A percentile compares a stretch with the other conserved stretches of the same genome.
These are phyloP conservation scores for Aspergillus sp. DNA, from an alignment of 2,329 filamentous ascomycete species.

Conservation along the genomic window DNA sequence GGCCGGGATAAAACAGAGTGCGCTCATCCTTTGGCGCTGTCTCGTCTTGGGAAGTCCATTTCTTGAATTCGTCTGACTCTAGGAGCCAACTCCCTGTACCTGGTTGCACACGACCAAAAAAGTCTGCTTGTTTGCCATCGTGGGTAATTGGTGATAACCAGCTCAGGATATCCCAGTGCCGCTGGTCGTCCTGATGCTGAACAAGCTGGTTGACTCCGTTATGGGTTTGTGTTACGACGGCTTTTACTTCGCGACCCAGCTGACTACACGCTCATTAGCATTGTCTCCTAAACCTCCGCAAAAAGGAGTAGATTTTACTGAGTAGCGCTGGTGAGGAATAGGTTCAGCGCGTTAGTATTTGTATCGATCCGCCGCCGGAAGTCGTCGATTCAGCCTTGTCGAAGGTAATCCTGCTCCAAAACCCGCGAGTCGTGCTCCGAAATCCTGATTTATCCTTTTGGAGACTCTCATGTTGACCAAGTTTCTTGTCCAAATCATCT, in stretches of 20 bases:
- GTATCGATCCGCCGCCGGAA: constrained; percentile 17
- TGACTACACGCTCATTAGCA: neutral
- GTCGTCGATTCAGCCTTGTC: constrained; percentile 12
- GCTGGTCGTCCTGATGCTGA: neutral
- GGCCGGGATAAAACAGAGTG: constrained; percentile 18
- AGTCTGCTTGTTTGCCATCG: neutral
- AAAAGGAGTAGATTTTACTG: neutral
- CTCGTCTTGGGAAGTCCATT: constrained; percentile 11
- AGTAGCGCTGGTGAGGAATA: neutral
- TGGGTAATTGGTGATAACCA: neutral
- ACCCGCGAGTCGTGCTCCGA: constrained; percentile 4
- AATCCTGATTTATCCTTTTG: neutral
- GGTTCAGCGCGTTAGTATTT: neutral
- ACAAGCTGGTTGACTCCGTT: neutral
- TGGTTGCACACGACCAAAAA: neutral
- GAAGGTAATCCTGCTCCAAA: constrained; percentile 26
- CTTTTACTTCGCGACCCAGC: neutral
- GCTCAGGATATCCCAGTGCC: neutral
- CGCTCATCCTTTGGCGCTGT: neutral
- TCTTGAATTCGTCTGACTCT: constrained; percentile 14
- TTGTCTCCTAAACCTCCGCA: neutral
- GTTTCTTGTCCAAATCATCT: neutral
- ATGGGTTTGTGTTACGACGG: neutral
- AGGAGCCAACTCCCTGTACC: constrained; percentile 20
- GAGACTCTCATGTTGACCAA: neutral